These are phyloP conservation scores for Canna indica DNA, from an alignment of 176 grass and related monocot genomes.

Conservation along the genomic window DNA sequence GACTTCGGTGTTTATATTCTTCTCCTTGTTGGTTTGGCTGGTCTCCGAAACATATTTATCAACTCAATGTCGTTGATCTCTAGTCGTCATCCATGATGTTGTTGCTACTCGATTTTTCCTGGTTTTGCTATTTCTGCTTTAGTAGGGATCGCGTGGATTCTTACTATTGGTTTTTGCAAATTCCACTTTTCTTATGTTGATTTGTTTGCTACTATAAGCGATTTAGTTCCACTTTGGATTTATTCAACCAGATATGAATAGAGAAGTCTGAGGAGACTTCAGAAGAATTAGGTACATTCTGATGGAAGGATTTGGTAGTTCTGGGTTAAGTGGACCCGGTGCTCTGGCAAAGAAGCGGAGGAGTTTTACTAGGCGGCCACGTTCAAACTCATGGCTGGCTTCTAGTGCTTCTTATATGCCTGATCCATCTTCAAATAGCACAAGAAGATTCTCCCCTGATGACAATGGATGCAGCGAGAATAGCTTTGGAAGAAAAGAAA, in stretches of 20 bases:
- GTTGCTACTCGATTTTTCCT: background rate
- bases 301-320: slow-evolving; percentile 37
- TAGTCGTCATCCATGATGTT: background rate
- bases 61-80: background rate
- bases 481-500: slow-evolving; percentile 46
- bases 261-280: background rate
- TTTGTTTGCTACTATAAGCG: background rate
- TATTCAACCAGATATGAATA: background rate
- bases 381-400: slow-evolving; percentile 39
- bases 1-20: no score
- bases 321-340: slow-evolving; percentile 13
- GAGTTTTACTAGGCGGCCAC: slow-evolving; percentile 44
- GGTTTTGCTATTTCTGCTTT: background rate
- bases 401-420: slow-evolving; percentile 31
- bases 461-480: slow-evolving; percentile 8
- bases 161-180: slow-evolving; percentile 5
- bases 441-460: slow-evolving; percentile 13
- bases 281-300: background rate
- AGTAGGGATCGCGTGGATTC: background rate
- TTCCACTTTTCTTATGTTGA: background rate
- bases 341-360: slow-evolving; percentile 44
- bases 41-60: background rate
- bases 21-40: background rate
- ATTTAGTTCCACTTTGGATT: background rate
- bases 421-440: slow-evolving; percentile 19